Evolutionary conservation across 108 stramenopile species (phyloP).

Genomic region (Pseudonitzschia multiseries): DNA sequence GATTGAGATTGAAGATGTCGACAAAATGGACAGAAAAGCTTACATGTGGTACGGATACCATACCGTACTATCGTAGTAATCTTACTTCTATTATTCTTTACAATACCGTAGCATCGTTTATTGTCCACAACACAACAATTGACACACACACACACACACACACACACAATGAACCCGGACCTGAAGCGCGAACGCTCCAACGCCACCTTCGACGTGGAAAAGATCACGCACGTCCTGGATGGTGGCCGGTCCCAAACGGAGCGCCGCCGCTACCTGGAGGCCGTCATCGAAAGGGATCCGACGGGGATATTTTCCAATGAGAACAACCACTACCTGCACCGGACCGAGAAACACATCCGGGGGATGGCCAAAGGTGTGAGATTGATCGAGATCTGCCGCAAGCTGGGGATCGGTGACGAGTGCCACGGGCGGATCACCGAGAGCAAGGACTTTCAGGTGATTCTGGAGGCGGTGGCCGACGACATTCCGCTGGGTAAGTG

Average conservation of each 20-base stretch:
- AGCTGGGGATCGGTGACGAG: constrained; percentile 62
- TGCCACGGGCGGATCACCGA: constrained; percentile 57
- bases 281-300: constrained; percentile 63
- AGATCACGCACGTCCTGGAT: constrained; percentile 77
- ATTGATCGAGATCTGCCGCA: constrained; percentile 79
- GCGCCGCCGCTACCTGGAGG: constrained; percentile 69
- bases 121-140: too few relatives aligned
- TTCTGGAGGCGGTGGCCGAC: constrained; percentile 69
- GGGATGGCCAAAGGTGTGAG: constrained; percentile 81
- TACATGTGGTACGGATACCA: too few relatives aligned
- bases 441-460: constrained; percentile 53
- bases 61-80: too few relatives aligned
- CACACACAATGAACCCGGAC: constrained; percentile 50
- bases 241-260: constrained; percentile 42
- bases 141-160: too few relatives aligned
- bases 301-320: constrained; percentile 68
- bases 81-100: too few relatives aligned
- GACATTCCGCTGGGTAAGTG: constrained; percentile 36
- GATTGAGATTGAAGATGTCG: too few relatives aligned
- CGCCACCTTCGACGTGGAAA: constrained; percentile 57
- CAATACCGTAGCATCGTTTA: too few relatives aligned
- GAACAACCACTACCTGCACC: constrained; percentile 75
- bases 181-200: constrained; percentile 58
- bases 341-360: constrained; percentile 77
- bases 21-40: too few relatives aligned